Evolutionary conservation across 805 yeast genomes (phyloP), one percentile per base, ranked within the genome.

Genomic region (Candida manassasensis): DNA sequence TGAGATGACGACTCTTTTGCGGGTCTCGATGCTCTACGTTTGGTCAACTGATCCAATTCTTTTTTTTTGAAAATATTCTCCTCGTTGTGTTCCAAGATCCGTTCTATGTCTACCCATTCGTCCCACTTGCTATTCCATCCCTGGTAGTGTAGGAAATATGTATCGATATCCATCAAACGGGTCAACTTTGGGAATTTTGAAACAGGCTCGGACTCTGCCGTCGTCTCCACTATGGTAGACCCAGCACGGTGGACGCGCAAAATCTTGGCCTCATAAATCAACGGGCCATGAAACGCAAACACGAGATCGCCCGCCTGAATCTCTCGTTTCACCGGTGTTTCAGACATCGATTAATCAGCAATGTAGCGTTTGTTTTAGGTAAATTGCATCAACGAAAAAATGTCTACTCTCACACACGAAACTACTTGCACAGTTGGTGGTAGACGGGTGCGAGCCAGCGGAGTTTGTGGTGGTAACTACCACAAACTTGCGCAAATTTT

Each of bases 41-140:
- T 47, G 27, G 45, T 36, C 32, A 45, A 28, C 27, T 52, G 54
- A 22, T 75, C 74, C 43, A 85, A 59, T 41, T 75, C 79, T 44
- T 78, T 75, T 57, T 81, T 86, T 56, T 81, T 85, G 34, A 77
- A 59, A 32, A 70, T 47, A 49, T 84, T 87, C 44, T 82, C 95
- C 19, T 77, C 81, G 33, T 73, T 83, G 51, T 68, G 69, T 43
- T 77, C 81, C 50, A 85, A 64, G 4, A 90, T 72, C 22, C 97
- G 63, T 26, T 76, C 79, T 6, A 60, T 57, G 1, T 75, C 72
- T 1, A 90, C 90, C 98, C 98, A 90, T 57, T 90, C 98, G 54
- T 90, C 97, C 96, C 96, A 90, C 39, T 88, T 79, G 12, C 81
- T 60, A 51, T 89, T 90, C 98, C 98, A 90, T 3, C 98, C 97